Conservation (phyloP, 2,329 filamentous ascomycete genomes). For the Cadophora sp. region DNA sequence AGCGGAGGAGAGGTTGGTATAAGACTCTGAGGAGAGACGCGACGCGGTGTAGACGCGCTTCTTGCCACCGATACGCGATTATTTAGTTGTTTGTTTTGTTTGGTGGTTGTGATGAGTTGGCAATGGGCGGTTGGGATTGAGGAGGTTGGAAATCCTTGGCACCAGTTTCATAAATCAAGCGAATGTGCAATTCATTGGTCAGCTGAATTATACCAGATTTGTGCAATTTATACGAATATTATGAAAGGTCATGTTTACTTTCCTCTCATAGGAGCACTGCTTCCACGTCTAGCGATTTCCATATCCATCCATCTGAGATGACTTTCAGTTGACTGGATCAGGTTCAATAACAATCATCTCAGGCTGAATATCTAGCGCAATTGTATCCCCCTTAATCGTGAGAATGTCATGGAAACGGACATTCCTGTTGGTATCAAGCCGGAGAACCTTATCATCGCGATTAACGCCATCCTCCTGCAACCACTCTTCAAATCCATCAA, state of each 20-base stretch:
- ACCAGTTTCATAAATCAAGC: background rate
- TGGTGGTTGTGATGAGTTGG: background rate
- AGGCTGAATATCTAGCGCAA: too few species aligned
- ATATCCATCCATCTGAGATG: too few species aligned
- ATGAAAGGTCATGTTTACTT: background rate
- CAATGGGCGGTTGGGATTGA: background rate
- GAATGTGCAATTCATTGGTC: background rate
- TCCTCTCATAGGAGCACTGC: background rate
- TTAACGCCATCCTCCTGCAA: too few species aligned
- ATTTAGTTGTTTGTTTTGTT: background rate
- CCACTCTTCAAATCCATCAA: too few species aligned
- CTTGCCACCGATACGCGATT: background rate
- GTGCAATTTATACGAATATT: background rate
- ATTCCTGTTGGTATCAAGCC: too few species aligned
- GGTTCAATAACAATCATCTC: too few species aligned
- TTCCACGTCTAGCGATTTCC: background rate
- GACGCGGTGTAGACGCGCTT: slow-evolving; percentile 1
- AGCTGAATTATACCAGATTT: background rate
- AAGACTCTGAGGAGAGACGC: background rate
- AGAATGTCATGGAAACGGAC: too few species aligned
- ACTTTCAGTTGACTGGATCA: too few species aligned
- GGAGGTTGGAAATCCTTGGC: background rate
- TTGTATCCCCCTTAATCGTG: too few species aligned
- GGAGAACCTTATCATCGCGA: too few species aligned
- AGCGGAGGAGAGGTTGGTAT: background rate